Evolutionary conservation across 495 filamentous ascomycete genomes (phyloP), one percentile per base, ranked within the genome.

Genomic region (Neurospora sp.): DNA sequence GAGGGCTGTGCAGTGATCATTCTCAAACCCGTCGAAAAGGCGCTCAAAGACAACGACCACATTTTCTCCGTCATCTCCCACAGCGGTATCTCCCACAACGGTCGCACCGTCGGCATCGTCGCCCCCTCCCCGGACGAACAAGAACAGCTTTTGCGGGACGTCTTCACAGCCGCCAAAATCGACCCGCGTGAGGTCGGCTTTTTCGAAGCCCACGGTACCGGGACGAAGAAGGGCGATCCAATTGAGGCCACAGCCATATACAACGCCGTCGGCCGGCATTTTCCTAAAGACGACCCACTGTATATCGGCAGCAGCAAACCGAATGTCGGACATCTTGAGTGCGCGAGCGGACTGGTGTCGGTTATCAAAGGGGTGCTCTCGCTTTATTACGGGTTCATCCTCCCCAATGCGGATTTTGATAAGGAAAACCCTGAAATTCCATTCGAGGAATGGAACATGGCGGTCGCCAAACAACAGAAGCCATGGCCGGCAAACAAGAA

Each of bases 311-410:
- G 88, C 0, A 81, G 88, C 1, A 90, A 91, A 76, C 85, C 86
- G 1, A 89, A 89, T 72, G 84, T 90, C 23, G 88, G 89, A 11
- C 89, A 91, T 76, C 74, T 85, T 3, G 89, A 91, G 76, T 87
- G 84, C 12, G 84, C 85, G 14, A 85, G 84, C 70, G 89, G 89
- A 23, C 82, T 91, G 37, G 83, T 87, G 0, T 87, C 86, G 5
- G 75, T 91, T 8, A 88, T 91, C 71, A 91, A 91, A 73, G 84
- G 85, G 0, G 80, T 84, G n/a, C 72, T 90, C 69, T 88, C 88
- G 83, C 78, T 91, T 40, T 87, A 91, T 72, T 85, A 85, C 75
- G 85, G 85, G 23, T 84, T 86, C 78, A 82, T 88, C 73, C 74
- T 83, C 20, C 84, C 86, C 10, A 86, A 85, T 74, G 76, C 88